Conservation (phyloP, 805 yeast genomes). For the Sugiyamaella valdiviana region DNA sequence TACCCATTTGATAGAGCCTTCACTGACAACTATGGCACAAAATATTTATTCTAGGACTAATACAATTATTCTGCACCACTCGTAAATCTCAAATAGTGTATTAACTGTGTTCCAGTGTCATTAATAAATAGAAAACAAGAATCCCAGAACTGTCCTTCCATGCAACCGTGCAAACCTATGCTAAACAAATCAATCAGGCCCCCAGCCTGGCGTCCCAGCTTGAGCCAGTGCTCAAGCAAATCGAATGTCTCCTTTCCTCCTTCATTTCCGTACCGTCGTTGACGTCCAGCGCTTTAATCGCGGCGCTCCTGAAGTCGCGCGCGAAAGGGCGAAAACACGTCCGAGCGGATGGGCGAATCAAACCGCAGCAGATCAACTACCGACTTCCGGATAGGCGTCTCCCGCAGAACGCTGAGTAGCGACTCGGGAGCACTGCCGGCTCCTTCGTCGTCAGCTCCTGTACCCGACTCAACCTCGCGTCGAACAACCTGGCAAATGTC, state of each 20-base stretch:
- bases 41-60: too few species aligned
- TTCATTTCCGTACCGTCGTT: too few species aligned
- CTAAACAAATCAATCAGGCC: neutral
- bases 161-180: neutral
- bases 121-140: neutral
- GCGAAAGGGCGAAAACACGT: slow-evolving; percentile 16
- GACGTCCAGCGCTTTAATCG: too few species aligned
- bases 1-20: too few species aligned
- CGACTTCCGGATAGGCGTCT: slow-evolving; percentile 2
- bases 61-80: neutral
- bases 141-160: neutral
- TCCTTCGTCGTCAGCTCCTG: slow-evolving; percentile 5
- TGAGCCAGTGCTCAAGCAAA: too few species aligned
- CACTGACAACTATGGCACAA: too few species aligned
- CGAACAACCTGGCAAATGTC: slow-evolving; percentile 47
- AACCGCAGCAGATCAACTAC: slow-evolving; percentile 9
- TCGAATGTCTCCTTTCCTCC: too few species aligned
- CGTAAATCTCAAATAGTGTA: neutral
- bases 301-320: neutral
- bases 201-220: too few species aligned
- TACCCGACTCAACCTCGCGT: slow-evolving; percentile 36
- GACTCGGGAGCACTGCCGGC: neutral
- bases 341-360: slow-evolving; percentile 23
- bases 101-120: neutral
- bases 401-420: neutral